A percentile compares a stretch with the other conserved stretches of the same genome.
phyloP scores from a whole-genome alignment of 495 filamentous ascomycete genomes.

The Cryomyces minteri region DNA sequence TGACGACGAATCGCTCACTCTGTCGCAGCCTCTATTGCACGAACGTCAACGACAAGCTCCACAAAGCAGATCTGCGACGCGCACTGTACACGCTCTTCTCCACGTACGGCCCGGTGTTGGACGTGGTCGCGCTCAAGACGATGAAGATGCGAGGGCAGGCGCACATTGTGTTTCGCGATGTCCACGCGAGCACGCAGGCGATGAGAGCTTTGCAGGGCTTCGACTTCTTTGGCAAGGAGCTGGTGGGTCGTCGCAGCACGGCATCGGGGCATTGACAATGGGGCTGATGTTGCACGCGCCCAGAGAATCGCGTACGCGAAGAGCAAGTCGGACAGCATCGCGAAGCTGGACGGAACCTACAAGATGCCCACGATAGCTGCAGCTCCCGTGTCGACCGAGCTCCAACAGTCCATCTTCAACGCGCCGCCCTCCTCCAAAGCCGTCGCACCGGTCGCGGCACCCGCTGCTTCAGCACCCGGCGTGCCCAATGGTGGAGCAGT shows the following conservation, averaged over 20 bases:
- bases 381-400: conserved; percentile 43
- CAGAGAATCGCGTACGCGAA: conserved; percentile 84
- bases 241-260: conserved; percentile 36
- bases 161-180: conserved; percentile 77
- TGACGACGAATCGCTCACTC: neutral
- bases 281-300: too few relatives aligned
- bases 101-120: conserved; percentile 82
- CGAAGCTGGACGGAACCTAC: conserved; percentile 83
- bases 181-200: conserved; percentile 73
- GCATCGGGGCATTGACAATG: neutral
- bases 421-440: conserved; percentile 21
- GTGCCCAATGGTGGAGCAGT: neutral
- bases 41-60: conserved; percentile 72
- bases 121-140: conserved; percentile 81
- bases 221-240: conserved; percentile 69
- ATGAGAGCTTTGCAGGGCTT: conserved; percentile 76
- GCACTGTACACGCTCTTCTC: conserved; percentile 85
- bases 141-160: conserved; percentile 88
- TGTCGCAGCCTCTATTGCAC: conserved; percentile 46
- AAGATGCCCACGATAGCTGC: conserved; percentile 34
- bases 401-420: conserved; percentile 63
- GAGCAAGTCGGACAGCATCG: conserved; percentile 63
- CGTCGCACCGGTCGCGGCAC: neutral
- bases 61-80: conserved; percentile 64
- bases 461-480: neutral